A percentile compares a stretch with the other conserved stretches of the same genome.
These are phyloP conservation scores for Aspergillus fumigatiaffinis DNA, from an alignment of 2,329 filamentous ascomycete genomes.

Conservation along the genomic window DNA sequence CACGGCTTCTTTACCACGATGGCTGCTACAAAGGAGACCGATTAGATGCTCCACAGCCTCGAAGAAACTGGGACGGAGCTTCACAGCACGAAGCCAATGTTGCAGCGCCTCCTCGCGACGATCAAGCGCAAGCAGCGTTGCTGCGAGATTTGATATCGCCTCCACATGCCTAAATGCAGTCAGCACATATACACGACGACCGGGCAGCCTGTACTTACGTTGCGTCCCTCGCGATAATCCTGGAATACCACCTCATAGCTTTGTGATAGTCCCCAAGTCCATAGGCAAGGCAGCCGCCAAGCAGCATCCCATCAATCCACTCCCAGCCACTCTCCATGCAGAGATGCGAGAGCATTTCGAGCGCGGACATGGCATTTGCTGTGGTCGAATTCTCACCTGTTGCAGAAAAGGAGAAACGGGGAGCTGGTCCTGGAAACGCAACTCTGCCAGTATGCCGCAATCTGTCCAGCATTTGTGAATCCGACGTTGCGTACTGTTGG, in stretches of 20 bases:
- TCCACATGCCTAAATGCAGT: constrained; percentile 69
- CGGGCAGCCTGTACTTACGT: constrained; percentile 40
- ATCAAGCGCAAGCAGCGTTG: constrained; percentile 78
- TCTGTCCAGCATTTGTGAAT: constrained; percentile 26
- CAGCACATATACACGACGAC: constrained; percentile 15
- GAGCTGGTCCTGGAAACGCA: constrained; percentile 26
- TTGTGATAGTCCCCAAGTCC: constrained; percentile 80
- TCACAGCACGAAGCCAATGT: constrained; percentile 81
- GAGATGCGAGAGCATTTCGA: constrained; percentile 68
- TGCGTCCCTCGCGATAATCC: constrained; percentile 56
- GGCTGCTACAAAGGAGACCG: constrained; percentile 75
- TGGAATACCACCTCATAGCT: constrained; percentile 49
- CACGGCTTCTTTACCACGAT: constrained; percentile 79
- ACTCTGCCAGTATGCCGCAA: constrained; percentile 31
- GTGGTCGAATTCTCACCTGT: constrained; percentile 42
- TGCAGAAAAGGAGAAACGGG: constrained; percentile 29
- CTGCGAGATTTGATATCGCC: constrained; percentile 88
- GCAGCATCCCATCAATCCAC: constrained; percentile 89
- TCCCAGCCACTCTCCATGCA: constrained; percentile 78
- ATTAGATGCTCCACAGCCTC: constrained; percentile 95
- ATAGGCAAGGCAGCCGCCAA: constrained; percentile 89
- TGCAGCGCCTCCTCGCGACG: constrained; percentile 78
- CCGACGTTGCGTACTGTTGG: constrained; percentile 21
- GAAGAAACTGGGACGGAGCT: constrained; percentile 78
- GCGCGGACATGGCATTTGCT: constrained; percentile 59